These are phyloP conservation scores for Wilcoxina mikolae DNA, from an alignment of 495 filamentous ascomycete species.

Conservation along the genomic window DNA sequence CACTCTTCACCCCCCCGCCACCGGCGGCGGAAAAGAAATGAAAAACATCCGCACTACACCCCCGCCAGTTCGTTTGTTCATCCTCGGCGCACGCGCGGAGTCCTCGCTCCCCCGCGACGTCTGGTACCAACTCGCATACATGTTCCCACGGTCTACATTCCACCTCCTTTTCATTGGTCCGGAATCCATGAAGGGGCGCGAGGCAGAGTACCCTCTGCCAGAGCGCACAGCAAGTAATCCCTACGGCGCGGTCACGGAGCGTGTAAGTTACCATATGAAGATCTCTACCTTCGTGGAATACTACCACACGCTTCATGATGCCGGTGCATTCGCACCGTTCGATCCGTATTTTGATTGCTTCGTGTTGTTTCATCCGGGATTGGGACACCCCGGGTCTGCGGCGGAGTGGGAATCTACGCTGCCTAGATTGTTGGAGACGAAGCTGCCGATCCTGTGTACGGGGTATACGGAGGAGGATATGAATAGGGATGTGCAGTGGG, in stretches of 20 bases:
- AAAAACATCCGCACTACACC: slow-evolving; percentile 67
- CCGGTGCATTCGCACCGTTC: slow-evolving; percentile 75
- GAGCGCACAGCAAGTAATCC: slow-evolving; percentile 70
- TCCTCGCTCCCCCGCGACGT: slow-evolving; percentile 86
- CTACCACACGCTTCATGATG: slow-evolving; percentile 88
- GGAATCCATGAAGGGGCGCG: slow-evolving; percentile 82
- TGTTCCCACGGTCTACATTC: slow-evolving; percentile 68
- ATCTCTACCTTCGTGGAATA: slow-evolving; percentile 96
- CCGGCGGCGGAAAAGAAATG: slow-evolving; percentile 57
- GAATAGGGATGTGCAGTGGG: slow-evolving; percentile 79
- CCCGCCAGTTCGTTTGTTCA: slow-evolving; percentile 79
- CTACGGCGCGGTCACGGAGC: slow-evolving; percentile 80
- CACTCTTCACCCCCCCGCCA: slow-evolving; percentile 71
- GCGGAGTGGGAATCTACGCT: slow-evolving; percentile 89
- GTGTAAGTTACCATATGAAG: slow-evolving; percentile 72
- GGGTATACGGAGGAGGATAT: slow-evolving; percentile 94
- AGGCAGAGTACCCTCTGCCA: slow-evolving; percentile 79
- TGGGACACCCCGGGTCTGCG: slow-evolving; percentile 82
- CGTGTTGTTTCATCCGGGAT: slow-evolving; percentile 86
- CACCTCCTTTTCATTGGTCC: slow-evolving; percentile 92
- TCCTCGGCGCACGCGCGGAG: slow-evolving; percentile 88
- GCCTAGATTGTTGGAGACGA: slow-evolving; percentile 80
- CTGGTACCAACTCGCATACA: slow-evolving; percentile 79
- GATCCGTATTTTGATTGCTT: slow-evolving; percentile 97
- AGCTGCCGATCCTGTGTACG: slow-evolving; percentile 81